Conservation (phyloP, 805 yeast species). For the Aciculoconidium aculeatum region DNA sequence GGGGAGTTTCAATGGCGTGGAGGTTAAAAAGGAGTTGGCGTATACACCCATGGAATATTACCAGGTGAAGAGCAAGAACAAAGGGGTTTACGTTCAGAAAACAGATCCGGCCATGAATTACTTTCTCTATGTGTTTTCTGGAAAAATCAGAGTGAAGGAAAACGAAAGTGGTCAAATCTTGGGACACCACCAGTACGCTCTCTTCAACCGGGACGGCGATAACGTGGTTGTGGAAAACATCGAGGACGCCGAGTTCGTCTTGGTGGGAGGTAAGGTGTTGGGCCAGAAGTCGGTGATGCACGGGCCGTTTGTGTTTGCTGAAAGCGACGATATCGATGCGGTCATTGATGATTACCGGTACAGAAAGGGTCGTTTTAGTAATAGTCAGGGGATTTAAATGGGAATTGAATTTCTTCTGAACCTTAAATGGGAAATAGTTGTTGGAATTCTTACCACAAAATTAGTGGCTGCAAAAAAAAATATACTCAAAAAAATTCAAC, state of each 20-base stretch:
- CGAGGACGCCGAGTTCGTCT: conserved; percentile 53
- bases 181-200: conserved; percentile 46
- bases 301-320: conserved; percentile 79
- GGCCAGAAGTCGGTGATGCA: conserved; percentile 77
- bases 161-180: conserved; percentile 32
- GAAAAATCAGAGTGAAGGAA: conserved; percentile 36
- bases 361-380: conserved; percentile 1
- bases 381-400: too few relatives aligned
- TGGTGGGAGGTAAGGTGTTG: conserved; percentile 72
- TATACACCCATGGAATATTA: conserved; percentile 77
- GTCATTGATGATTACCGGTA: not conserved
- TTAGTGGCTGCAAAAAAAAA: too few relatives aligned
- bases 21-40: conserved; percentile 73
- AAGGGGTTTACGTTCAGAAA: conserved; percentile 56
- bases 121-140: conserved; percentile 63
- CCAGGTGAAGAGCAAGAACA: conserved; percentile 57
- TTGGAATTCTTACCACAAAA: too few relatives aligned
- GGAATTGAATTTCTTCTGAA: too few relatives aligned
- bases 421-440: too few relatives aligned
- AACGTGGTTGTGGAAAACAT: conserved; percentile 18
- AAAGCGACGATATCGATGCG: conserved; percentile 1
- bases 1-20: too few relatives aligned
- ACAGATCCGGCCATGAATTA: conserved; percentile 64
- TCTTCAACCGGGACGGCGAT: conserved; percentile 69
- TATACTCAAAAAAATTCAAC: too few relatives aligned